A percentile compares a stretch with the other conserved stretches of the same genome.
These are phyloP conservation scores for Cryptococcus sp. DNA, from an alignment of 1,284 basidiomycete species.

Conservation along the genomic window DNA sequence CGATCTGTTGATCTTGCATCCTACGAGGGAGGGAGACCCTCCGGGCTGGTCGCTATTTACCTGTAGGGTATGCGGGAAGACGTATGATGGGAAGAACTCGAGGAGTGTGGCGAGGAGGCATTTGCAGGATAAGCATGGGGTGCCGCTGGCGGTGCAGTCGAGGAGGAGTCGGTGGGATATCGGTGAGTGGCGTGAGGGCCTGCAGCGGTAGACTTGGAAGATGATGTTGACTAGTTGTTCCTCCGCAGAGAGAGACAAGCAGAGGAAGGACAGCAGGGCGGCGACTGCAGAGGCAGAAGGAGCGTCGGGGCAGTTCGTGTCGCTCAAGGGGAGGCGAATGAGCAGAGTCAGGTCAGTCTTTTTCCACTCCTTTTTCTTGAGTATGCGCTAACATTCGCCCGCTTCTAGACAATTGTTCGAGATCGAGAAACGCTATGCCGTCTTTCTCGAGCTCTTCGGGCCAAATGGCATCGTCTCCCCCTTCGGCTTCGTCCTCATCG, in stretches of 20 bases:
- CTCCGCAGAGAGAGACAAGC: no score
- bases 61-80: constrained; percentile 42
- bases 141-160: constrained; percentile 54
- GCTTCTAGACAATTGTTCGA: neutral
- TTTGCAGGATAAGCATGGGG: constrained; percentile 57
- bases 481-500: constrained; percentile 19
- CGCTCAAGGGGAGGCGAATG: no score
- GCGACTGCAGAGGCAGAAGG: no score
- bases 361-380: neutral
- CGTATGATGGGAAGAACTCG: constrained; percentile 56
- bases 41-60: constrained; percentile 28
- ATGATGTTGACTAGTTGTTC: no score
- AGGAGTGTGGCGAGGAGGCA: constrained; percentile 57
- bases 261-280: no score
- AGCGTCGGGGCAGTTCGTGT: no score
- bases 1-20: constrained; percentile 33
- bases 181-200: no score
- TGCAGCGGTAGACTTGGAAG: no score
- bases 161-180: constrained; percentile 57
- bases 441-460: constrained; percentile 25
- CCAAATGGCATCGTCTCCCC: constrained; percentile 22
- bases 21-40: neutral
- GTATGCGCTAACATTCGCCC: no score
- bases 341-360: no score
- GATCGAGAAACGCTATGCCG: constrained; percentile 18